A percentile compares a stretch with the other conserved stretches of the same genome.
Evolutionary conservation across 768 basidiomycete species (phyloP).

Genomic region (Lentinus brumalis): DNA sequence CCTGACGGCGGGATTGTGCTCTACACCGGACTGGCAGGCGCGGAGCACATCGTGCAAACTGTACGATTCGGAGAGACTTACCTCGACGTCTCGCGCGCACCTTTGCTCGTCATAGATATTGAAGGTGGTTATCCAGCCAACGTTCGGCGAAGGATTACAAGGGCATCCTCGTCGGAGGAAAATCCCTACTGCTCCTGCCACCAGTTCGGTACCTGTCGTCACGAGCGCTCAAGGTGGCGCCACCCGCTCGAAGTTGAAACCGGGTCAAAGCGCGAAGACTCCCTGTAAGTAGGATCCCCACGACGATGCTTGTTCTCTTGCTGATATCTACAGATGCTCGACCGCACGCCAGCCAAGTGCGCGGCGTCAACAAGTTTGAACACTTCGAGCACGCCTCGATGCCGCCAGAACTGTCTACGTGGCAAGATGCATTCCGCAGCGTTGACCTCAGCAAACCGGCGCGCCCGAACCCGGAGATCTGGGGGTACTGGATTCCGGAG

Average conservation of each 20-base stretch:
- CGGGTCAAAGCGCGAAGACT: no score
- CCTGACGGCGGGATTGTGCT: not conserved
- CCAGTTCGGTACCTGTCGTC: no score
- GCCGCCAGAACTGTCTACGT: not conserved
- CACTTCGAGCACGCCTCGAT: not conserved
- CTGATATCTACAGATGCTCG: not conserved
- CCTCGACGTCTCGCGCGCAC: not conserved
- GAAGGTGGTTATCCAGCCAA: not conserved
- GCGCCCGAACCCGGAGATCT: not conserved
- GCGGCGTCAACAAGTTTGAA: not conserved
- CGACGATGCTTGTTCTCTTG: not conserved
- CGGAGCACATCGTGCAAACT: not conserved
- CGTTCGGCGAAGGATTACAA: not conserved
- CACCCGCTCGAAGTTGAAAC: no score
- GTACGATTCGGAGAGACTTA: not conserved
- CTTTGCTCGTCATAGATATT: not conserved
- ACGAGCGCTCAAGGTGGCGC: no score
- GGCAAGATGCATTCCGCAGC: not conserved
- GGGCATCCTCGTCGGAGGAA: not conserved
- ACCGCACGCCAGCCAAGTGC: not conserved
- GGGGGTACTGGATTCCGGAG: constrained; percentile 8
- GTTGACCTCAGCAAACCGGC: not conserved
- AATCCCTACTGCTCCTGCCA: no score
- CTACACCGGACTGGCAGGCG: not conserved
- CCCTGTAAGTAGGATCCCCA: not conserved